These are phyloP conservation scores for Mimosa bimucronata DNA, from an alignment of 306 rosid genomes.

Conservation along the genomic window DNA sequence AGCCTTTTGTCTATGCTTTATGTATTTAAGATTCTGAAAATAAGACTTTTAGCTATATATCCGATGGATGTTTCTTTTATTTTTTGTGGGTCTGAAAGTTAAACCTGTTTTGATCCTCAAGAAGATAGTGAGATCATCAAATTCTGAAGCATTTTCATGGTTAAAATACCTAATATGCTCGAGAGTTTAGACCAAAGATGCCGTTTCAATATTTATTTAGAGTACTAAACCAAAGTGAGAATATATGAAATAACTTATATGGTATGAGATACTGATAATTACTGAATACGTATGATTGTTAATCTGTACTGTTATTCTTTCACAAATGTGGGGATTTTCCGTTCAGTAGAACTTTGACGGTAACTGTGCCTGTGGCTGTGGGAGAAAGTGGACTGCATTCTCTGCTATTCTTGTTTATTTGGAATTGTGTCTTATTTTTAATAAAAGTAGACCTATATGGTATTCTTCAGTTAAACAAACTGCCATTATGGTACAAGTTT, in stretches of 20 bases:
- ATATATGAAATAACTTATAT: conserved; percentile 16
- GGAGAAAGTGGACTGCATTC: not conserved
- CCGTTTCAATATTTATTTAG: conserved; percentile 16
- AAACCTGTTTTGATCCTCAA: conserved; percentile 2
- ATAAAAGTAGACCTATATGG: not conserved
- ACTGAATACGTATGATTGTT: conserved; percentile 13
- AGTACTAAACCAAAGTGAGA: conserved; percentile 18
- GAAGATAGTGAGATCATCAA: conserved; percentile 28
- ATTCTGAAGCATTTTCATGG: conserved; percentile 10
- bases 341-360: conserved; percentile 24
- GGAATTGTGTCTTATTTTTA: conserved; percentile 22
- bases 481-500: not conserved
- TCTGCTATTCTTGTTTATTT: conserved; percentile 2
- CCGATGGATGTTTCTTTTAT: not conserved
- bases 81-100: conserved; percentile 25
- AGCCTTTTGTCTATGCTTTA: not conserved
- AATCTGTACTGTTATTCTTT: conserved; percentile 3
- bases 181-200: conserved; percentile 19
- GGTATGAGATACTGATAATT: conserved; percentile 12
- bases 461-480: not conserved
- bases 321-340: not conserved
- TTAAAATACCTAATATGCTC: conserved; percentile 23
- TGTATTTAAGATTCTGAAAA: not conserved
- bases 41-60: not conserved
- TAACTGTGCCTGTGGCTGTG: conserved; percentile 5